Evolutionary conservation across 2,329 filamentous ascomycete genomes (phyloP), one percentile per base, ranked within the genome.

Genomic region (Cordyceps fumosorosea): DNA sequence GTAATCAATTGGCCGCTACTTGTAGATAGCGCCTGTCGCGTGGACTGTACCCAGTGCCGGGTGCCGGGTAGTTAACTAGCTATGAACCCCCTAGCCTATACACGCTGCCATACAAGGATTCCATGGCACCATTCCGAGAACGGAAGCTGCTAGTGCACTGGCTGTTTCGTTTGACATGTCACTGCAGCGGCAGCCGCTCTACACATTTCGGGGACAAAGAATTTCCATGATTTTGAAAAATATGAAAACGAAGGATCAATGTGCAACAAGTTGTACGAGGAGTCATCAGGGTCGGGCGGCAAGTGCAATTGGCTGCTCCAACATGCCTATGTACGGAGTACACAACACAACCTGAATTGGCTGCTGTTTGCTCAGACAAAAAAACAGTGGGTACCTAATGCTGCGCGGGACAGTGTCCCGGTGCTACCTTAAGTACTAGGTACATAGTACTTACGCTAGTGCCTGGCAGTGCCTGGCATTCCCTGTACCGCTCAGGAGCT

Each of bases 71-170:
- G 6, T 6, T 29, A 29, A 3, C 3, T 3, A 6, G 26, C n/a
- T n/a, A n/a, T n/a, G n/a, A n/a, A n/a, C n/a, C n/a, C n/a, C n/a
- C 26, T 29, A 6, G 26, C 3, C 26, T 3, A 3, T 14, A 37
- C 22, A 45, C 53, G 40, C 53, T 44, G 53, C 37, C 40, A 42
- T 42, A 37, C 53, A 44, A 44, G 40, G 37, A 45, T 56, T 29
- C n/a, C 53, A 56, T 56, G 37, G 53, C 53, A 56, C 53, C 53
- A 56, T 56, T 12, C 53, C 53, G 53, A 56, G 3, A 45, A 37
- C 53, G 53, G 53, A 56, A 32, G 53, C 16, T n/a, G 29, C 18
- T 18, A 2, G n/a, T 14, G 40, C 26, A 24, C 37, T 20, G 26
- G 24, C 37, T 24, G 37, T 48, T 26, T 48, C 18, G 8, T 34